Percentiles rank a stretch among this genome's conserved stretches.
These are phyloP conservation scores for Fusarium multiceps DNA, from an alignment of 2,329 filamentous ascomycete species.

Conservation along the genomic window DNA sequence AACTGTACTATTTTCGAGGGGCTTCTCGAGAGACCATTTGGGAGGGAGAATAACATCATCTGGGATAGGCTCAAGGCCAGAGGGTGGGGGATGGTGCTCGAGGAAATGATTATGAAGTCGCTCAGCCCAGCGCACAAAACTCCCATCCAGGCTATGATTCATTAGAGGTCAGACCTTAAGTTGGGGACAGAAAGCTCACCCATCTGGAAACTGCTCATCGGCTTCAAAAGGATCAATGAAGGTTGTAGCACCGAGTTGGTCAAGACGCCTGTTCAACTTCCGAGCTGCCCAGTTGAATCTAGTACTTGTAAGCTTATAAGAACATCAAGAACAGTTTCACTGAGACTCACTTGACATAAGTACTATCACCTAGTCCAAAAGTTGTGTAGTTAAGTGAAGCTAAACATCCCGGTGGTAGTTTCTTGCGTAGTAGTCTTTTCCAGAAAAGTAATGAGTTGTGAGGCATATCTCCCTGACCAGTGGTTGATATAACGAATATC, in stretches of 20 bases:
- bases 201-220: conserved; percentile 93
- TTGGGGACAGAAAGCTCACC: conserved; percentile 63
- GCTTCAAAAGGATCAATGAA: conserved; percentile 85
- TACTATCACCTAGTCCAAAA: conserved; percentile 94
- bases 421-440: conserved; percentile 84
- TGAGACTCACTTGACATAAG: conserved; percentile 81
- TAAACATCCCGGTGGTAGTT: conserved; percentile 77
- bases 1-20: conserved; percentile 1
- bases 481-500: conserved; percentile 88
- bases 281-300: conserved; percentile 94
- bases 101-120: conserved; percentile 75
- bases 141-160: conserved; percentile 77
- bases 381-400: conserved; percentile 77
- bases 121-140: conserved; percentile 81
- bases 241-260: conserved; percentile 83
- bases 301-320: neutral
- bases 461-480: conserved; percentile 93
- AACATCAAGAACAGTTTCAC: neutral
- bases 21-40: conserved; percentile 63
- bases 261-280: conserved; percentile 85
- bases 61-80: conserved; percentile 75
- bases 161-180: neutral
- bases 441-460: conserved; percentile 85
- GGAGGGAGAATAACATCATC: conserved; percentile 79
- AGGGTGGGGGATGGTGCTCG: conserved; percentile 74